Conservation (phyloP, 2,329 filamentous ascomycete species). For the Trichophyton benhamiae region DNA sequence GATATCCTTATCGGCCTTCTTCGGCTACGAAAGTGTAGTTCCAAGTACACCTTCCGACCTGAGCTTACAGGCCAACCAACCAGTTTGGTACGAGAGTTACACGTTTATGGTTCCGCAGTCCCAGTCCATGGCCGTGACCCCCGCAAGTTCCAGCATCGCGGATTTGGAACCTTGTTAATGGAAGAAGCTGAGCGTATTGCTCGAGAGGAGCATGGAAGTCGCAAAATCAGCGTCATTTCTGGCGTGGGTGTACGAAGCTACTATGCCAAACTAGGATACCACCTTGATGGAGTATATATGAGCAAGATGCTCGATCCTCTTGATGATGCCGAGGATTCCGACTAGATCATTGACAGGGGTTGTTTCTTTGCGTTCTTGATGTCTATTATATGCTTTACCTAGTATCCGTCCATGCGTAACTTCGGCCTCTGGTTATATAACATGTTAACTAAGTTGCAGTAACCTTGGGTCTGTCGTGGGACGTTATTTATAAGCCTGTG, state of each 20-base stretch:
- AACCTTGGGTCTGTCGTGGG: neutral
- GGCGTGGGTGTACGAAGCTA: slow-evolving; percentile 93
- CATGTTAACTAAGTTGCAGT: neutral
- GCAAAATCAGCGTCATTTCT: slow-evolving; percentile 95
- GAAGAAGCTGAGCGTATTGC: slow-evolving; percentile 95
- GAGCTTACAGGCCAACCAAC: slow-evolving; percentile 79
- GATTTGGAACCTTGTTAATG: slow-evolving; percentile 92
- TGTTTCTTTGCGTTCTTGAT: neutral
- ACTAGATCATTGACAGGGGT: neutral
- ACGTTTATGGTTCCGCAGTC: slow-evolving; percentile 96
- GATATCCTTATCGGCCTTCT: slow-evolving; percentile 91
- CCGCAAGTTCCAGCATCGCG: slow-evolving; percentile 95
- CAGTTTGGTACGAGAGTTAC: slow-evolving; percentile 82
- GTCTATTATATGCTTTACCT: neutral
- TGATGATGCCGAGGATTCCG: slow-evolving; percentile 14
- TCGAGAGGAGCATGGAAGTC: slow-evolving; percentile 81
- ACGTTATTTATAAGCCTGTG: neutral
- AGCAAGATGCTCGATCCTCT: slow-evolving; percentile 38
- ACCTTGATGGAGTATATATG: slow-evolving; percentile 80
- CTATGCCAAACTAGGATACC: slow-evolving; percentile 86
- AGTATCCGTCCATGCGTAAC: neutral
- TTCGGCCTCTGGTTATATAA: neutral
- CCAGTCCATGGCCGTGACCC: slow-evolving; percentile 91
- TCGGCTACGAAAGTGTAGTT: slow-evolving; percentile 76
- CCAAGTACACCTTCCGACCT: slow-evolving; percentile 80